Base-by-base conservation (phyloP, 2,329 filamentous ascomycete genomes). In the Ophiostoma angusticollis region DNA sequence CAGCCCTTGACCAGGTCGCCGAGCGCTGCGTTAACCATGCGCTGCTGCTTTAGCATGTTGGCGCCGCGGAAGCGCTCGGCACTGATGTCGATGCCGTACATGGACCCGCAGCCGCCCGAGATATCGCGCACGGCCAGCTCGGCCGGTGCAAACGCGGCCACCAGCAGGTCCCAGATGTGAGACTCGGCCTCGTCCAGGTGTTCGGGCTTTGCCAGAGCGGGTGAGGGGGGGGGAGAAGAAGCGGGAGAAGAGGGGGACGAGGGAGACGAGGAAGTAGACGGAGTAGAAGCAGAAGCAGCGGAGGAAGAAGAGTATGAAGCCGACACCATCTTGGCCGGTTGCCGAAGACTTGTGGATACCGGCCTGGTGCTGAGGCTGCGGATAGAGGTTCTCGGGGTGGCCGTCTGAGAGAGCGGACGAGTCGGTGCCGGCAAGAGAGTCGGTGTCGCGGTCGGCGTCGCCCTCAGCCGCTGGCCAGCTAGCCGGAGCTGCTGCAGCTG, bases 61-160 rank as follows among this genome's bases (percentile, higher is more conserved):
- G 76, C 57, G 33, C 83, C 84, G 39, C 68, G 67, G 59, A 93
- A 93, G 51, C 67, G 70, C 33, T 75, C 67, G 7, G 80, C 83
- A 34, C 76, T 70, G 47, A 91, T 77, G 51, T 87, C 79, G 48
- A 93, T 80, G 40, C 77, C 80, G 61, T 91, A 91, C 84, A 91
- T 91, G 53, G 78, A 83, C 9, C 84, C 84, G 60, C 84, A 93
- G 22, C 84, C 84, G 42, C 84, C 84, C 18, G 79, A 84, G 37
- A 91, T 74, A 60, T 93, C 84, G 56, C 80, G 78, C 9, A 91
- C 81, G 57, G 76, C 58, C 19, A 77, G 58, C 42, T 68, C 58
- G 0, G 64, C 65, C 0, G 72, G 70, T 2, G 55, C 46, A 40
- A 75, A 70, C 50, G 68, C 68, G 6, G 58, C 57, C 14, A 57